These are phyloP conservation scores for Arthrobotrys musiformis DNA, from an alignment of 2,329 filamentous ascomycete species.

Conservation along the genomic window DNA sequence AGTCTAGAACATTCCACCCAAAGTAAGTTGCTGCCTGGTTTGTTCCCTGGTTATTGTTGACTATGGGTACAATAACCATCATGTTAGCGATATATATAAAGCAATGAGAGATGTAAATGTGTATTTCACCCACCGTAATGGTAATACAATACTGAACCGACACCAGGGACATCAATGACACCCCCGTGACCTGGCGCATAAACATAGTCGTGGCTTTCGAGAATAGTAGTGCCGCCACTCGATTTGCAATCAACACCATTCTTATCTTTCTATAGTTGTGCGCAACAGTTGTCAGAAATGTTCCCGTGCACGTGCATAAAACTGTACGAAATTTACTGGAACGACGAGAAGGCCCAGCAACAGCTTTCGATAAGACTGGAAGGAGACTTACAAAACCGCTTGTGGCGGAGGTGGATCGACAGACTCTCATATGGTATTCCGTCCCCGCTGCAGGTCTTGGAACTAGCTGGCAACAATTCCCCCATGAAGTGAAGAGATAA, in stretches of 20 bases:
- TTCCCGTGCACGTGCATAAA: neutral
- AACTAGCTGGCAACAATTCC: slow-evolving; percentile 72
- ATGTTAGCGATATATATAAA: neutral
- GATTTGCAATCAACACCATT: slow-evolving; percentile 67
- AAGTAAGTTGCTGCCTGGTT: slow-evolving; percentile 64
- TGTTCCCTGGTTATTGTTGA: slow-evolving; percentile 68
- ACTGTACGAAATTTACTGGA: too few relatives aligned
- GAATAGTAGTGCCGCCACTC: slow-evolving; percentile 71
- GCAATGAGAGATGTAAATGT: neutral
- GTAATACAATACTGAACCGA: slow-evolving; percentile 71
- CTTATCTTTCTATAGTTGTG: slow-evolving; percentile 65
- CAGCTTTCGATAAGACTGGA: neutral
- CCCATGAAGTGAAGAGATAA: slow-evolving; percentile 73
- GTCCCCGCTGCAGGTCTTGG: slow-evolving; percentile 67
- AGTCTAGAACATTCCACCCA: slow-evolving; percentile 63
- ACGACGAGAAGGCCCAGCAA: neutral
- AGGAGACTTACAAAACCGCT: slow-evolving; percentile 66
- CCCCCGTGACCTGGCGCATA: slow-evolving; percentile 76
- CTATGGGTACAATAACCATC: slow-evolving; percentile 29
- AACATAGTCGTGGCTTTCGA: slow-evolving; percentile 70
- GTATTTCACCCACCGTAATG: slow-evolving; percentile 68
- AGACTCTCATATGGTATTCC: slow-evolving; percentile 75
- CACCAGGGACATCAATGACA: slow-evolving; percentile 65
- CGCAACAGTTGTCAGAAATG: neutral
- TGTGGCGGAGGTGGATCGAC: slow-evolving; percentile 68